Evolutionary conservation across 352 stramenopile species (phyloP), one percentile per base, ranked within the genome.

Genomic region (Phytopythium chamaehyphon): DNA sequence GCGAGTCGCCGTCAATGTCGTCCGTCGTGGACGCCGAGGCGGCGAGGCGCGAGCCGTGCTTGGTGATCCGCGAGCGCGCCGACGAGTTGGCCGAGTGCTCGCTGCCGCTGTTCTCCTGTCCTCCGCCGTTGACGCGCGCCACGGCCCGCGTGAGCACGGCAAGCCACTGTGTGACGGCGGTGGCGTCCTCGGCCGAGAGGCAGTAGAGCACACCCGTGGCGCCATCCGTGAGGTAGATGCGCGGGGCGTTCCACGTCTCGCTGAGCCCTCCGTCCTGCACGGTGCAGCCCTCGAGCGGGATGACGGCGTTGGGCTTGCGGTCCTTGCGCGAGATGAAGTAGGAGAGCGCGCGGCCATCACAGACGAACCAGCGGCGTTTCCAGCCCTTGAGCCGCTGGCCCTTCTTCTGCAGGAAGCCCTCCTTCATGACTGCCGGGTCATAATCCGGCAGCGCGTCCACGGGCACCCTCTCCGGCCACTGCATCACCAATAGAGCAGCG

Each of bases 281-380:
- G 3, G 80, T 89, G 56, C 79, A 89, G 24, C 72, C 77, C 56
- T 89, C 80, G 19, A 93, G 73, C 22, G 76, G 71, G 55, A 93
- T 91, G 23, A 91, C 76, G 7, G 78, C 83, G 55, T 91, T 93
- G 19, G 83, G 83, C 58, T 86, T 88, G 49, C 76, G 73, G 50
- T 93, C 83, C 47, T 90, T 86, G 56, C 71, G 71, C 9, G 69
- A 78, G 58, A 88, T 93, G 70, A 86, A 93, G 64, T 93, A 93
- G 16, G 75, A 87, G 16, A 93, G 60, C 51, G 80, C 82, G 45
- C 80, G 76, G 40, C 80, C 83, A 43, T 93, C 73, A 61, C 83
- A 93, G 14, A 94, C 83, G 52, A 94, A 94, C 74, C 83, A 94
- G 35, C 83, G 81, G 22, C 76, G 83, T 54, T 88, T 92, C 81